These are phyloP conservation scores for Talaromyces trachyspermus DNA, from an alignment of 495 filamentous ascomycete genomes.

Conservation along the genomic window DNA sequence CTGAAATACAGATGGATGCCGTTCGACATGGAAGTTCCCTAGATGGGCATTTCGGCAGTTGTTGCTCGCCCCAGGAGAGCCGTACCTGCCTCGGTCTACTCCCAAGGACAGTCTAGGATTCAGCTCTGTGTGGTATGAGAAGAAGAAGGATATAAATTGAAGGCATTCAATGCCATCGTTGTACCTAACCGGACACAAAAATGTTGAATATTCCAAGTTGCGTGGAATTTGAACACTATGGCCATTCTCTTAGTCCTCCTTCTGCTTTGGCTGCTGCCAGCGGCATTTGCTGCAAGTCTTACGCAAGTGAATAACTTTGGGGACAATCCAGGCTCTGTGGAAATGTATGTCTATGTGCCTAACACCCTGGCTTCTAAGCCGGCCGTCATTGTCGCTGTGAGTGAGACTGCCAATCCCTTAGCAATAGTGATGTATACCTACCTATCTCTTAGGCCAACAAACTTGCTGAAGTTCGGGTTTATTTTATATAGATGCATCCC, in stretches of 20 bases:
- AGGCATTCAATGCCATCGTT: neutral
- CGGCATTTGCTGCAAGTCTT: neutral
- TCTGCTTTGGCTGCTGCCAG: conserved; percentile 2
- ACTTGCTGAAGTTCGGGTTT: no score
- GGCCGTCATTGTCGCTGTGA: conserved; percentile 46
- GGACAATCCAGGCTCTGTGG: conserved; percentile 33
- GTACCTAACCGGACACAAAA: neutral
- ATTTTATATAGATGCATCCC: conserved; percentile 25
- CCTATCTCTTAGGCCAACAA: no score
- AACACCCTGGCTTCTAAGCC: conserved; percentile 44
- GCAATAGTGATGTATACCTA: no score
- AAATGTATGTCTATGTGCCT: conserved; percentile 49
- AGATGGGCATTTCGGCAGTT: neutral
- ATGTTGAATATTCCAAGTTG: neutral
- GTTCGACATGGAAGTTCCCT: neutral
- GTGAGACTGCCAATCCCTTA: no score
- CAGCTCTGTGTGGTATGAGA: neutral
- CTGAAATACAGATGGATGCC: neutral
- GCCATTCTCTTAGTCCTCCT: neutral
- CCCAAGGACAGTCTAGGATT: neutral
- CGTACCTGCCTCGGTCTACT: neutral
- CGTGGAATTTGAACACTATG: neutral
- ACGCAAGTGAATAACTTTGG: conserved; percentile 21
- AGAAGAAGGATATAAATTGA: neutral
- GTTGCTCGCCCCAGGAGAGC: neutral